Percentiles rank a stretch among this genome's conserved stretches.
Conservation (phyloP, 345 rosid genomes). For the Noccaea caerulescens region DNA sequence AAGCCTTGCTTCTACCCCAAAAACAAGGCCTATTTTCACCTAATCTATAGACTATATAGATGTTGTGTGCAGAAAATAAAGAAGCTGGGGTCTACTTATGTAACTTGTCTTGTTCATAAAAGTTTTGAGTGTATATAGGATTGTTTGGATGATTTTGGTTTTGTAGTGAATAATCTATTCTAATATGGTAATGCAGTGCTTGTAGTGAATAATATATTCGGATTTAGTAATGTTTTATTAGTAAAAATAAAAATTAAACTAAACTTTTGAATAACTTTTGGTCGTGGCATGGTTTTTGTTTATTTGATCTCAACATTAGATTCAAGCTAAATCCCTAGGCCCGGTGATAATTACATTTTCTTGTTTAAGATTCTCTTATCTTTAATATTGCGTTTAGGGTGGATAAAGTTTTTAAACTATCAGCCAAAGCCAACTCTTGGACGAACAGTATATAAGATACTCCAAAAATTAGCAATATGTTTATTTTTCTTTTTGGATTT, state of each 20-base stretch:
- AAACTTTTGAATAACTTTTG: not conserved
- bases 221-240: not conserved
- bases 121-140: not conserved
- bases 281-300: not conserved
- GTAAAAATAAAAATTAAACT: not conserved
- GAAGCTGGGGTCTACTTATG: not conserved
- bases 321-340: too few species aligned
- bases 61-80: slow-evolving; percentile 31
- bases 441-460: not conserved
- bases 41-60: slow-evolving; percentile 21
- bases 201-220: not conserved
- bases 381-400: not conserved
- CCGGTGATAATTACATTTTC: not conserved
- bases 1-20: not conserved
- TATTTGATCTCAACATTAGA: too few species aligned
- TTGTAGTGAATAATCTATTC: not conserved
- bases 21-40: slow-evolving; percentile 19
- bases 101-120: slow-evolving; percentile 28
- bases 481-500: not conserved
- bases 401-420: slow-evolving; percentile 13
- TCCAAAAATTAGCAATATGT: slow-evolving; percentile 3
- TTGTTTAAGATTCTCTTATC: slow-evolving; percentile 1
- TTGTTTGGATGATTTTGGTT: slow-evolving; percentile 9
- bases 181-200: not conserved
- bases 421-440: slow-evolving; percentile 12